phyloP scores from a whole-genome alignment of 2,329 filamentous ascomycete genomes.

The Plenodomus lindquistii region DNA sequence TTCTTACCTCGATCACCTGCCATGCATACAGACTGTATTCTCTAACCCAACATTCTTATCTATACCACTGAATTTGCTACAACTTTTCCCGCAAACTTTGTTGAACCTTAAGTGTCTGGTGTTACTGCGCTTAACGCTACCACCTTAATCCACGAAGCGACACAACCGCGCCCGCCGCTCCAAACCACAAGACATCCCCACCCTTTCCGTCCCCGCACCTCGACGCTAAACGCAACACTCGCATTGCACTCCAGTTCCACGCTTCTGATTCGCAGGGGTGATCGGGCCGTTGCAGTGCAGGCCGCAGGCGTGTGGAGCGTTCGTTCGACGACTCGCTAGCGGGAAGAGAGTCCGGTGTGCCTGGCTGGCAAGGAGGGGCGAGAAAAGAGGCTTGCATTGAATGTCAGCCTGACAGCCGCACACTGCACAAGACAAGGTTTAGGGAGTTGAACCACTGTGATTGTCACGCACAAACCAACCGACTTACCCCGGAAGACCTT shows the following conservation, averaged over 20 bases:
- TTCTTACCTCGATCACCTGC: background rate
- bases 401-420: background rate
- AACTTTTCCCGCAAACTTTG: background rate
- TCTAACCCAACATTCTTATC: background rate
- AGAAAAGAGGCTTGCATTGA: conserved; percentile 25
- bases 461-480: too few species aligned
- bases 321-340: background rate
- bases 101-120: background rate
- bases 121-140: background rate
- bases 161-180: conserved; percentile 23
- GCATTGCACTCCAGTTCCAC: conserved; percentile 21
- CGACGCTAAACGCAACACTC: conserved; percentile 25
- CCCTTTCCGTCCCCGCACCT: conserved; percentile 20
- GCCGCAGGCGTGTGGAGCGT: background rate
- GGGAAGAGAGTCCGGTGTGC: background rate
- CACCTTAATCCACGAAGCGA: background rate
- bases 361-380: background rate
- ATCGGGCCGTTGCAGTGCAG: conserved; percentile 18
- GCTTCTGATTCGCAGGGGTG: conserved; percentile 24
- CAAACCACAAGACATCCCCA: conserved; percentile 14
- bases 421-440: too few species aligned
- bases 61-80: background rate
- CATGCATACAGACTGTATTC: background rate
- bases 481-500: too few species aligned
- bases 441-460: too few species aligned